Evolutionary conservation across 352 stramenopile genomes (phyloP), one percentile per base, ranked within the genome.

Genomic region (Phytophthora fragariae): DNA sequence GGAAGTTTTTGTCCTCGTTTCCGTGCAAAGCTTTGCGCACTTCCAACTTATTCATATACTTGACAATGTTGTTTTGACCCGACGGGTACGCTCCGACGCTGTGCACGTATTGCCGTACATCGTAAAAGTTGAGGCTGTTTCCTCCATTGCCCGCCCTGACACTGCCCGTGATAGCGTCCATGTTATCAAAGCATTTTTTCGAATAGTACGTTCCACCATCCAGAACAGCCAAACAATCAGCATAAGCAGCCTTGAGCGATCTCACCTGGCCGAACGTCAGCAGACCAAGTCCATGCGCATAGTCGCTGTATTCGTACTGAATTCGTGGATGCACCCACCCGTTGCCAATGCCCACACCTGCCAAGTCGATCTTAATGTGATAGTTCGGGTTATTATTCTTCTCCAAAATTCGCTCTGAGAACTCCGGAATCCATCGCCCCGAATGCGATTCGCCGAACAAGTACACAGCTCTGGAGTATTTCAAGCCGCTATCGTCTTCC

Each of bases 381-480:
- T 65, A 79, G 12, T 65, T 65, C 9, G 49, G 17, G 24, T 68
- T 39, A 1, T 57, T 57, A 74, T 99, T 99, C 65, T 96, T 77
- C 49, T 95, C 67, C 15, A 98, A 66, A 67, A 99, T 99, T 73
- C 97, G 93, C 44, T 83, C 80, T 35, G 97, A 96, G 81, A 99
- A 98, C 59, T 91, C 85, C 9, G 98, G 98, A 73, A 99, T 99
- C 81, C 98, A 99, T 46, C 98, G 97, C 1, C 98, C 98, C 0
- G 97, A 97, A 80, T 99, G 97, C 14, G 92, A 98, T 77, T 99
- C 98, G 57, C 97, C 98, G 58, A 98, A 97, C 65, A 99, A 95
- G 72, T 95, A 99, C 46, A 99, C 76, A 39, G 85, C 78, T 27
- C 97, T 88, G 6, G 88, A 91, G 31, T 68, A 75, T 33, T 84